Percentiles rank a stretch among this genome's conserved stretches.
Evolutionary conservation across 305 asterid species (phyloP).

Genomic region (Coffea humblotiana): DNA sequence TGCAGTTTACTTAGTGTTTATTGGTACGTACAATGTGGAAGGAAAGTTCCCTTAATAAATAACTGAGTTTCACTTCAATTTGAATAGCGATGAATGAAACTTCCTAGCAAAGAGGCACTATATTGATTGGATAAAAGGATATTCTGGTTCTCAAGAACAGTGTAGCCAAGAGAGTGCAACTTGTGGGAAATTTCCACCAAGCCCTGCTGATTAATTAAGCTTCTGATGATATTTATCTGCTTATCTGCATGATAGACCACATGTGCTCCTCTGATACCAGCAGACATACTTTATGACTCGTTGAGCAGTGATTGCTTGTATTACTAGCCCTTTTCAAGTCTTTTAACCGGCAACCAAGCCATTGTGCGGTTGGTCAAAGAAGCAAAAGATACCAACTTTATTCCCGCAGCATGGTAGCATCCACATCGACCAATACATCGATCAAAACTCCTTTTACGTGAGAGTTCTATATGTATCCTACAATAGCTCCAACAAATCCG

Average conservation of each 20-base stretch:
- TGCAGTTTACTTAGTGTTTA: too few relatives aligned
- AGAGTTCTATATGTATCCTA: background rate
- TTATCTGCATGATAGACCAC: constrained; percentile 4
- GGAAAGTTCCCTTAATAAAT: background rate
- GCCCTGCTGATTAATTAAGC: background rate
- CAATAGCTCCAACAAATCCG: background rate
- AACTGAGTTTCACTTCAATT: background rate
- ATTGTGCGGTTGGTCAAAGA: constrained; percentile 37
- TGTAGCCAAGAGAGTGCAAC: background rate
- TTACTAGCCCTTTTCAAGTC: too few relatives aligned
- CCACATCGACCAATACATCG: constrained; percentile 6
- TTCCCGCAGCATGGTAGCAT: background rate
- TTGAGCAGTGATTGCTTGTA: background rate
- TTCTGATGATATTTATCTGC: background rate
- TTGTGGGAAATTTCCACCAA: background rate
- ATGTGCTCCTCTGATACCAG: background rate
- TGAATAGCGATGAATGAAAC: background rate
- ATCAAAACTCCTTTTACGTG: background rate
- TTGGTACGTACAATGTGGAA: background rate
- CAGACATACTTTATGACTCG: constrained; percentile 4
- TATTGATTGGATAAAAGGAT: background rate
- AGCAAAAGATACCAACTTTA: constrained; percentile 20
- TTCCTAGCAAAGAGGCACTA: constrained; percentile 1
- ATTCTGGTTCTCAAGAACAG: background rate
- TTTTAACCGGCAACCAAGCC: too few relatives aligned